phyloP scores from a whole-genome alignment of 148 eudicot genomes.

The Rhododendron mucronatum region DNA sequence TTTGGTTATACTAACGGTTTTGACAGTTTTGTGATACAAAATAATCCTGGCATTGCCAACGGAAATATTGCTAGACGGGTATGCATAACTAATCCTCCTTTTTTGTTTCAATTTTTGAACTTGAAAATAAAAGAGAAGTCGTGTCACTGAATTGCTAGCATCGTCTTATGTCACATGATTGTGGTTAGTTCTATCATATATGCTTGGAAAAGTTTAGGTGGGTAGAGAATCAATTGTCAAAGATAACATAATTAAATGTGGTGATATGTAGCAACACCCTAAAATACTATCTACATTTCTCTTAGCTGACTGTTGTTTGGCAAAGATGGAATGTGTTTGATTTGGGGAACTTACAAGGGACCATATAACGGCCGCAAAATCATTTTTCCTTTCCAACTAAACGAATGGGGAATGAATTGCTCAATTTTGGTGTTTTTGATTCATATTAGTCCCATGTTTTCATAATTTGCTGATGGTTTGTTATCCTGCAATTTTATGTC shows the following conservation, averaged over 20 bases:
- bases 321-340: background rate
- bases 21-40: constrained; percentile 33
- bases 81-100: background rate
- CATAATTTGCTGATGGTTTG: constrained; percentile 6
- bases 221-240: background rate
- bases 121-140: background rate
- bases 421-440: background rate
- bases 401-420: background rate
- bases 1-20: constrained; percentile 39
- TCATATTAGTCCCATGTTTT: background rate
- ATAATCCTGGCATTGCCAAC: constrained; percentile 32
- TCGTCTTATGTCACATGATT: background rate
- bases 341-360: background rate
- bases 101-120: background rate
- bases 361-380: background rate
- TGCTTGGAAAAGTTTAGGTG: background rate
- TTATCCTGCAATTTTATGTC: constrained; percentile 9
- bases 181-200: background rate
- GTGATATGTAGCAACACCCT: background rate
- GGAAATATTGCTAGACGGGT: constrained; percentile 50
- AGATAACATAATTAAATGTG: background rate
- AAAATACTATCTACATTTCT: background rate
- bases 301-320: background rate
- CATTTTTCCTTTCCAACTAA: background rate
- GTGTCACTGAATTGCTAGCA: background rate